Percentiles rank a stretch among this genome's conserved stretches.
Evolutionary conservation across 495 filamentous ascomycete species (phyloP).

Genomic region (Talaromyces thailandensis): DNA sequence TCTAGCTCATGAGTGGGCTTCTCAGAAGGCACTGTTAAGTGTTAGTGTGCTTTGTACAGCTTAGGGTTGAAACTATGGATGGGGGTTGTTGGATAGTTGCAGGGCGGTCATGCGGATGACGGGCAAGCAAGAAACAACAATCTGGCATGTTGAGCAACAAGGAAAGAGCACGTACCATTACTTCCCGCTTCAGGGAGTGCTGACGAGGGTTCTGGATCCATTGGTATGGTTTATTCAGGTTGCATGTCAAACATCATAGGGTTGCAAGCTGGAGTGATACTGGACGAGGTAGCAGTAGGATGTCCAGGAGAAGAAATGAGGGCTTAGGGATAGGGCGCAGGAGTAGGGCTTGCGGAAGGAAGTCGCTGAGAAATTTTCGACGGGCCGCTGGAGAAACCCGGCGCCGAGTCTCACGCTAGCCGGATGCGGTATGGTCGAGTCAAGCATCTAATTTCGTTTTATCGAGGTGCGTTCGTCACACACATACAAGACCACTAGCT

Average conservation of each 20-base stretch:
- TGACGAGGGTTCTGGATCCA: constrained; percentile 25
- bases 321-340: constrained; percentile 45
- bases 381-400: constrained; percentile 4
- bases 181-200: constrained; percentile 18
- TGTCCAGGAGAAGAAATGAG: constrained; percentile 45
- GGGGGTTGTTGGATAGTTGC: neutral
- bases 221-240: constrained; percentile 16
- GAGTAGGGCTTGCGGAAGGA: constrained; percentile 21
- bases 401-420: neutral
- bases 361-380: constrained; percentile 5
- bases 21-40: constrained; percentile 11
- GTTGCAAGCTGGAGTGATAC: constrained; percentile 5
- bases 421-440: neutral
- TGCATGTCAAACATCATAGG: constrained; percentile 27
- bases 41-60: neutral
- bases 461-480: neutral
- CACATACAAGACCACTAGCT: neutral
- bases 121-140: neutral
- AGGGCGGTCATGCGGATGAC: neutral
- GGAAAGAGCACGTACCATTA: constrained; percentile 25
- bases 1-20: constrained; percentile 25
- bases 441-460: neutral
- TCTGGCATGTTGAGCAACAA: neutral
- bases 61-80: neutral
- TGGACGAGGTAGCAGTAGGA: constrained; percentile 14